Conservation (phyloP, 306 rosid species). For the Cucurbita argyrosperma region DNA sequence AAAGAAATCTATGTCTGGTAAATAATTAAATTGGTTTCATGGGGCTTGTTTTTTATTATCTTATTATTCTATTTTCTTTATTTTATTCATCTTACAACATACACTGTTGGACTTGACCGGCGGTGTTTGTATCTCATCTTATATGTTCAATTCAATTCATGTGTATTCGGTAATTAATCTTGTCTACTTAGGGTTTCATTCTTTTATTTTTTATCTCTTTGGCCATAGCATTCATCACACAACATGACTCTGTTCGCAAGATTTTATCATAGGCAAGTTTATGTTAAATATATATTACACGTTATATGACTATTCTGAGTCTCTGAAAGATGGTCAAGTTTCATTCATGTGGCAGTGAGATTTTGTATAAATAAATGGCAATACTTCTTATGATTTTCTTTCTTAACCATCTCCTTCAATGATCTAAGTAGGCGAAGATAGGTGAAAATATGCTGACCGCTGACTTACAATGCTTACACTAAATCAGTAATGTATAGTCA, state of each 20-base stretch:
- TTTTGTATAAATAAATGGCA: neutral
- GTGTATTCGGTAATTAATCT: neutral
- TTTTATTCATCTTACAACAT: neutral
- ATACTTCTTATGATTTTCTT: neutral
- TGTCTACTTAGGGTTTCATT: neutral
- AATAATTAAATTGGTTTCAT: neutral
- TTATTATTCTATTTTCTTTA: neutral
- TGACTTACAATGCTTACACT: neutral
- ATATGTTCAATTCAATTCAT: neutral
- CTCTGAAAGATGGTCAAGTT: neutral
- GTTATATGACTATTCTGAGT: neutral
- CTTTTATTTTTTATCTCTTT: neutral
- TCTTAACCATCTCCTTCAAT: neutral
- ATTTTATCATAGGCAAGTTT: neutral
- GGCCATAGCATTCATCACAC: neutral
- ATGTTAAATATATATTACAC: neutral
- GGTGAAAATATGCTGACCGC: too few relatives aligned
- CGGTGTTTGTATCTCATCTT: neutral
- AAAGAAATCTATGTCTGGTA: neutral
- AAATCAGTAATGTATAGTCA: neutral
- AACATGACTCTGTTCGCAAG: neutral
- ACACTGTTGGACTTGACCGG: neutral
- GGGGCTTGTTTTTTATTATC: neutral
- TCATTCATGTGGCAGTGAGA: neutral
- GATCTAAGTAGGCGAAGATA: neutral